phyloP scores from a whole-genome alignment of 2,329 filamentous ascomycete genomes.

The Pseudonectria foliicola region DNA sequence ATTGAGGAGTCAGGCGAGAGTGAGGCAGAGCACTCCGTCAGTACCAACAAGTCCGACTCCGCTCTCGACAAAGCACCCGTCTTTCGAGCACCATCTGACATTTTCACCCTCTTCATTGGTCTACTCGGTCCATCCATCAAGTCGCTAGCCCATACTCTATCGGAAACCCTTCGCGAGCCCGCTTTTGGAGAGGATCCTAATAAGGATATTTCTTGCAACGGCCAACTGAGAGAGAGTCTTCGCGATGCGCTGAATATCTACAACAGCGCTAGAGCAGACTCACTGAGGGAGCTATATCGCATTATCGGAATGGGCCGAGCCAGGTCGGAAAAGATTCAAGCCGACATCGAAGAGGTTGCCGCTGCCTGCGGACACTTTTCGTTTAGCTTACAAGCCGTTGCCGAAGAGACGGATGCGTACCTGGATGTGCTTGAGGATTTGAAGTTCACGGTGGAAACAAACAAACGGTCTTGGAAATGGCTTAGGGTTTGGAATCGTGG shows the following conservation, averaged over 20 bases:
- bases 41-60: slow-evolving; percentile 22
- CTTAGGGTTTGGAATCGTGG: slow-evolving; percentile 63
- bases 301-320: slow-evolving; percentile 65
- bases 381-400: slow-evolving; percentile 84
- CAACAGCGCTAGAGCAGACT: slow-evolving; percentile 64
- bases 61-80: slow-evolving; percentile 24
- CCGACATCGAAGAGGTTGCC: slow-evolving; percentile 93
- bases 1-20: slow-evolving; percentile 60
- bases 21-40: slow-evolving; percentile 35
- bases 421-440: slow-evolving; percentile 80
- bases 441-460: slow-evolving; percentile 60
- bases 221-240: slow-evolving; percentile 73
- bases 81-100: slow-evolving; percentile 64
- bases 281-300: slow-evolving; percentile 72
- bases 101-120: slow-evolving; percentile 85
- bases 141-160: slow-evolving; percentile 84
- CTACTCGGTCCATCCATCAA: slow-evolving; percentile 92
- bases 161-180: slow-evolving; percentile 79
- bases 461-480: slow-evolving; percentile 72
- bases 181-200: slow-evolving; percentile 67
- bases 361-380: slow-evolving; percentile 97
- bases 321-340: slow-evolving; percentile 68
- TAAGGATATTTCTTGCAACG: slow-evolving; percentile 66
- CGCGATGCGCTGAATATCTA: slow-evolving; percentile 75
- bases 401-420: slow-evolving; percentile 79